Evolutionary conservation across 1,284 basidiomycete genomes (phyloP).

Genomic region (Pterulicium gracile): DNA sequence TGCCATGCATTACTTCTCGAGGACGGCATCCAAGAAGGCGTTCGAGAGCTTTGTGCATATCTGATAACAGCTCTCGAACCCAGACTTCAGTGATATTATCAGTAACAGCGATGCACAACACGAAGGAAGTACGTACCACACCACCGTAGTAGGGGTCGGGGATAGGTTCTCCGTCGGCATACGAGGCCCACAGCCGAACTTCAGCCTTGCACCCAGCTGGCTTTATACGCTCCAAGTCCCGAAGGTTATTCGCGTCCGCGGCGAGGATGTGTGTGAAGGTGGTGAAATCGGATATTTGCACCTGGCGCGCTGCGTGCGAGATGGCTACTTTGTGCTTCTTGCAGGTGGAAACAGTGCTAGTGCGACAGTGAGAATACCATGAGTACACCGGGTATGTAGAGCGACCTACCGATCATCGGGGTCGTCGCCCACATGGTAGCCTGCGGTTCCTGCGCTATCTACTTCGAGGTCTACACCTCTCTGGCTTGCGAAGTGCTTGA

Average conservation of each 20-base stretch:
- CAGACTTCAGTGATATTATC: slow-evolving; percentile 23
- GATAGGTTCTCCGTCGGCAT: slow-evolving; percentile 52
- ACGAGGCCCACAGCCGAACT: slow-evolving; percentile 67
- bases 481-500: slow-evolving; percentile 47
- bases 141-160: slow-evolving; percentile 71
- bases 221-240: slow-evolving; percentile 41
- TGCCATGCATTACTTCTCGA: slow-evolving; percentile 13
- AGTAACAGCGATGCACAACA: not conserved
- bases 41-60: slow-evolving; percentile 37
- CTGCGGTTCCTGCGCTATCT: slow-evolving; percentile 65
- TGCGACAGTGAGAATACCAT: no score
- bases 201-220: slow-evolving; percentile 46
- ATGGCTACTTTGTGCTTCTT: slow-evolving; percentile 56
- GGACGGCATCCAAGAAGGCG: slow-evolving; percentile 60
- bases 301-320: slow-evolving; percentile 47
- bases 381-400: not conserved
- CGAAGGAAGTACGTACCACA: slow-evolving; percentile 28
- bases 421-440: slow-evolving; percentile 61
- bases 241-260: slow-evolving; percentile 56
- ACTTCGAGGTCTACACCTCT: slow-evolving; percentile 53
- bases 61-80: slow-evolving; percentile 17
- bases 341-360: slow-evolving; percentile 53
- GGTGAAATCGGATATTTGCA: slow-evolving; percentile 46
- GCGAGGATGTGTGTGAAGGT: slow-evolving; percentile 63
- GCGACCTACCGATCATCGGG: slow-evolving; percentile 56